phyloP scores from a whole-genome alignment of 179 eudicot genomes.

The Beta macrorhiza region DNA sequence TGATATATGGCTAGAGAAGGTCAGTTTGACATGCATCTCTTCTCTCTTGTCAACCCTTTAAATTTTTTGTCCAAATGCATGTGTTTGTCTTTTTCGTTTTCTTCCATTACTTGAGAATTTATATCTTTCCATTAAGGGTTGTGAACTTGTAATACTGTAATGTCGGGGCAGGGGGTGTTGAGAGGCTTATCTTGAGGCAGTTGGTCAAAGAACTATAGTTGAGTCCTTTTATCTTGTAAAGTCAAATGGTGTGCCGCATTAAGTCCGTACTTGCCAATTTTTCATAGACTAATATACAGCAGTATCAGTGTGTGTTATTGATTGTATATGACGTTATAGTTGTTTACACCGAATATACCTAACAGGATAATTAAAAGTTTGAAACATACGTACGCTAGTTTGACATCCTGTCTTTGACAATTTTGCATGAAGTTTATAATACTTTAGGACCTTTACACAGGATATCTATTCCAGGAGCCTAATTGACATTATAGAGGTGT shows the following conservation, averaged over 20 bases:
- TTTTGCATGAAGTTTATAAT: background rate
- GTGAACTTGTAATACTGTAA: background rate
- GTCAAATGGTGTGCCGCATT: too few species aligned
- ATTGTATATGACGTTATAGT: too few species aligned
- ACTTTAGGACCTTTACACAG: background rate
- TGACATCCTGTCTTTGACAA: background rate
- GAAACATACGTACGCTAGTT: background rate
- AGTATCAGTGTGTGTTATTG: background rate
- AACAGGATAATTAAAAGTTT: too few species aligned
- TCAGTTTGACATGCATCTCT: slow-evolving; percentile 27
- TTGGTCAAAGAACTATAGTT: background rate
- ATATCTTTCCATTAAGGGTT: background rate
- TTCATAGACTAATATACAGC: background rate
- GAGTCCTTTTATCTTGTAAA: background rate
- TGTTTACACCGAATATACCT: too few species aligned
- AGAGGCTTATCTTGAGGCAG: background rate
- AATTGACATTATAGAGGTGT: background rate
- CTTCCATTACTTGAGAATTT: background rate
- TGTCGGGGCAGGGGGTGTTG: background rate
- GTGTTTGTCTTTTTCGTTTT: background rate
- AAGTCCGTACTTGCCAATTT: background rate
- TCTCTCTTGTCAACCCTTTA: too few species aligned
- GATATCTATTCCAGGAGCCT: background rate
- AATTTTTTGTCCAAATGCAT: slow-evolving; percentile 1
- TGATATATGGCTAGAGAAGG: slow-evolving; percentile 97